A percentile compares a stretch with the other conserved stretches of the same genome.
phyloP scores from a whole-genome alignment of 352 stramenopile species.

The Pythium chondricola region DNA sequence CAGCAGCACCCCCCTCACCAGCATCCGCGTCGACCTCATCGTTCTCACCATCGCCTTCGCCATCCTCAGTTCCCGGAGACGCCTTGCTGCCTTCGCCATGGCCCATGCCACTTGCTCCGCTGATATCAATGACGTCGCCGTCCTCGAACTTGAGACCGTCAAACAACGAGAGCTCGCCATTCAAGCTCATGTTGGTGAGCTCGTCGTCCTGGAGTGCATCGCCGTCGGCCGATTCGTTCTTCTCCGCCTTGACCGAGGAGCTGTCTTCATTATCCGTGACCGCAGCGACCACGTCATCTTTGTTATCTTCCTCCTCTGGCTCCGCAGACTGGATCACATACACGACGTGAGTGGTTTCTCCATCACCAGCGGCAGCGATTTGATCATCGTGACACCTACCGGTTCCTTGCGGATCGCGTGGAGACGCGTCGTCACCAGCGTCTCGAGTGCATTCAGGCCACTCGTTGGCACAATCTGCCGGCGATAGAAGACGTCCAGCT shows the following conservation, averaged over 20 bases:
- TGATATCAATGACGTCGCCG: slow-evolving; percentile 77
- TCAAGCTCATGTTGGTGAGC: slow-evolving; percentile 68
- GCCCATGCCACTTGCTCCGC: slow-evolving; percentile 30
- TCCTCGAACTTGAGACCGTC: slow-evolving; percentile 84
- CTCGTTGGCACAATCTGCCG: slow-evolving; percentile 27
- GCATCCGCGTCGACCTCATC: no score
- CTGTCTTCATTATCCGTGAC: slow-evolving; percentile 17
- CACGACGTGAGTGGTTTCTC: not conserved
- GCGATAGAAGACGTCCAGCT: slow-evolving; percentile 58
- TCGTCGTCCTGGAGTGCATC: slow-evolving; percentile 36
- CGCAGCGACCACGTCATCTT: slow-evolving; percentile 7
- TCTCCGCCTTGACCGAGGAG: slow-evolving; percentile 9
- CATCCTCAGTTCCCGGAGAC: no score
- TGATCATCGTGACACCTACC: not conserved
- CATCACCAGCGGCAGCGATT: not conserved
- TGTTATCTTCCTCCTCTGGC: slow-evolving; percentile 7
- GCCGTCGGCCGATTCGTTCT: not conserved
- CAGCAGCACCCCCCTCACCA: slow-evolving; percentile 13
- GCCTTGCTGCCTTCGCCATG: no score
- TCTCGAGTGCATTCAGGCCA: slow-evolving; percentile 16
- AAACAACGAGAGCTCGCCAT: slow-evolving; percentile 79
- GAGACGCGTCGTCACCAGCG: slow-evolving; percentile 11
- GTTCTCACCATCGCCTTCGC: slow-evolving; percentile 34
- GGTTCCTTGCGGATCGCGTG: slow-evolving; percentile 9
- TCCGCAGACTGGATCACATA: slow-evolving; percentile 2